Conservation (phyloP, 805 yeast genomes). For the Isabelozyma heimii region DNA sequence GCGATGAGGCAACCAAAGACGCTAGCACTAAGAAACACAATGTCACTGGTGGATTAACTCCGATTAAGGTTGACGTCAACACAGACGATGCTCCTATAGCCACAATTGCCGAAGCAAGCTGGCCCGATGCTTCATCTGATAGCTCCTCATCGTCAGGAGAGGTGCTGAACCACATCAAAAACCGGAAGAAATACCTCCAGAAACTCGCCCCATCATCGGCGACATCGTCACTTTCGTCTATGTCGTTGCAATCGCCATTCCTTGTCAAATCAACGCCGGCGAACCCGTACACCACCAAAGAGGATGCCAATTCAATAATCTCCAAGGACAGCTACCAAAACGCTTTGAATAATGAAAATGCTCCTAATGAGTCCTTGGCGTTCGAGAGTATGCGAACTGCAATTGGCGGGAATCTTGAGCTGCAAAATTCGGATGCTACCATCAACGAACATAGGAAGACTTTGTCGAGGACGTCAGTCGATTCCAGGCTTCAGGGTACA, state of each 20-base stretch:
- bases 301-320: conserved; percentile 44
- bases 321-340: conserved; percentile 25
- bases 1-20: neutral
- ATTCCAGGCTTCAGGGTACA: neutral
- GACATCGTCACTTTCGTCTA: conserved; percentile 13
- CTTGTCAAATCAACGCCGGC: conserved; percentile 46
- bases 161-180: neutral
- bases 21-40: neutral
- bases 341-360: conserved; percentile 10
- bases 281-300: conserved; percentile 48
- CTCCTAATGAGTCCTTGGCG: neutral
- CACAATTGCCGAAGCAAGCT: neutral
- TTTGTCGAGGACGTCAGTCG: neutral
- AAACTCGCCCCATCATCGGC: neutral
- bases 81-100: neutral
- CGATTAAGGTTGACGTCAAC: neutral
- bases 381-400: conserved; percentile 2
- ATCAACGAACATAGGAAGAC: neutral
- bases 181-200: neutral
- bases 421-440: neutral
- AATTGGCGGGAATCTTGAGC: neutral
- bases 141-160: neutral
- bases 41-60: neutral
- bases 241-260: conserved; percentile 33
- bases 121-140: neutral